Conservation (phyloP, 176 grass and related monocot species). For the Bromus sterilis region DNA sequence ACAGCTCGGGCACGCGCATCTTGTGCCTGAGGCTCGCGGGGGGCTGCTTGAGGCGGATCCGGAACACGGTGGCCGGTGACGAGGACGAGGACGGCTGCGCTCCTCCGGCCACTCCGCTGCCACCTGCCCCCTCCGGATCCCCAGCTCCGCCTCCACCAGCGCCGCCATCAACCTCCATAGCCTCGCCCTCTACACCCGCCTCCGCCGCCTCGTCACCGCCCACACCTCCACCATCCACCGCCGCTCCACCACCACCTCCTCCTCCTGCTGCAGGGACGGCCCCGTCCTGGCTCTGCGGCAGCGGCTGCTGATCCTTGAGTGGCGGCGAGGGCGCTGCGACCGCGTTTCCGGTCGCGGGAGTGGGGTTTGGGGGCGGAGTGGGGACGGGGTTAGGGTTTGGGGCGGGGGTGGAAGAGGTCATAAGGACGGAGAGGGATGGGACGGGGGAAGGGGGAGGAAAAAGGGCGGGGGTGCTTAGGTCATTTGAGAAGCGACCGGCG, state of each 20-base stretch:
- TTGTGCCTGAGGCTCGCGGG: slow-evolving; percentile 72
- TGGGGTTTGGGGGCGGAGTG: slow-evolving; percentile 5
- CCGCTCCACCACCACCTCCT: slow-evolving; percentile 2
- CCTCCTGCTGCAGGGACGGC: background rate
- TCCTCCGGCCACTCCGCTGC: slow-evolving; percentile 15
- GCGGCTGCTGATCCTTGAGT: slow-evolving; percentile 32
- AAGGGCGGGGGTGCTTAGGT: slow-evolving; percentile 22
- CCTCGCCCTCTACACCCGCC: slow-evolving; percentile 14
- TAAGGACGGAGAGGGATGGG: slow-evolving; percentile 42
- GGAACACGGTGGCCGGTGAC: slow-evolving; percentile 72
- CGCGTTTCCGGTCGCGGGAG: slow-evolving; percentile 9
- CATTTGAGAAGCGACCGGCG: slow-evolving; percentile 55
- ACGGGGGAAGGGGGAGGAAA: background rate
- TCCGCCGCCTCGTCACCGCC: slow-evolving; percentile 31
- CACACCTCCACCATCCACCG: slow-evolving; percentile 14
- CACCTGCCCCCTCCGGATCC: slow-evolving; percentile 36
- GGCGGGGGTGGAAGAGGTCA: slow-evolving; percentile 58
- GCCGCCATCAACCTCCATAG: slow-evolving; percentile 59
- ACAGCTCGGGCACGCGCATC: slow-evolving; percentile 93
- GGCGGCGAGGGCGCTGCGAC: slow-evolving; percentile 3
- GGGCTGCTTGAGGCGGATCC: slow-evolving; percentile 89
- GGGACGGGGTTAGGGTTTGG: slow-evolving; percentile 58
- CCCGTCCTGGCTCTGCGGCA: slow-evolving; percentile 30
- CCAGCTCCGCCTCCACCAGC: slow-evolving; percentile 18
- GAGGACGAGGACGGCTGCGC: slow-evolving; percentile 24